phyloP scores from a whole-genome alignment of 2,329 filamentous ascomycete genomes.

The Hyphodiscus sp. region DNA sequence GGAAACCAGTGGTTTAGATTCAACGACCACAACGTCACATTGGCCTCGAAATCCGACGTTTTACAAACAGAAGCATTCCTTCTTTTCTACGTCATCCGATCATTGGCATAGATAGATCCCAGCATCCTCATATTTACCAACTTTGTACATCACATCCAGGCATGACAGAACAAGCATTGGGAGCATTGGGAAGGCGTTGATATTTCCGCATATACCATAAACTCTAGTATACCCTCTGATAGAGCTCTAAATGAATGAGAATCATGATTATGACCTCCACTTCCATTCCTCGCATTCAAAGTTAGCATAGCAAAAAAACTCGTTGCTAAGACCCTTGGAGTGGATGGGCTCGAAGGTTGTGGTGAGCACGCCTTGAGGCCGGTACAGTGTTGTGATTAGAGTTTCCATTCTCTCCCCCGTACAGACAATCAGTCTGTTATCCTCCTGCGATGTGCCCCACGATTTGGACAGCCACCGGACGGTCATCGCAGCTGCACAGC shows the following conservation, averaged over 20 bases:
- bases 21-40: constrained; percentile 87
- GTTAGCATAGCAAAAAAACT: constrained; percentile 75
- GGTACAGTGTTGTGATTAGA: constrained; percentile 62
- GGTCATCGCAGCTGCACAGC: constrained; percentile 57
- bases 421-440: constrained; percentile 52
- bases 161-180: background rate
- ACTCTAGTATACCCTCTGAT: background rate
- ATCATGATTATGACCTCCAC: constrained; percentile 24
- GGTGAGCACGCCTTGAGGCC: constrained; percentile 51
- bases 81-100: constrained; percentile 75
- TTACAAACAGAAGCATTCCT: constrained; percentile 82
- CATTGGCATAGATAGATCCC: constrained; percentile 38
- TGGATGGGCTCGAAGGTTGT: constrained; percentile 66
- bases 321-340: constrained; percentile 68
- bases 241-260: background rate
- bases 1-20: constrained; percentile 90
- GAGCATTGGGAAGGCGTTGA: background rate
- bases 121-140: constrained; percentile 23
- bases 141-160: background rate
- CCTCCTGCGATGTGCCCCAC: constrained; percentile 11
- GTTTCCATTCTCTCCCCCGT: constrained; percentile 71
- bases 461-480: constrained; percentile 62
- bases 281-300: constrained; percentile 57
- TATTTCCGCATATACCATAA: background rate
- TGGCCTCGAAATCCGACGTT: constrained; percentile 79